Base-by-base conservation (phyloP, 2,329 filamentous ascomycete species). In the Cercospora brassicicola region DNA sequence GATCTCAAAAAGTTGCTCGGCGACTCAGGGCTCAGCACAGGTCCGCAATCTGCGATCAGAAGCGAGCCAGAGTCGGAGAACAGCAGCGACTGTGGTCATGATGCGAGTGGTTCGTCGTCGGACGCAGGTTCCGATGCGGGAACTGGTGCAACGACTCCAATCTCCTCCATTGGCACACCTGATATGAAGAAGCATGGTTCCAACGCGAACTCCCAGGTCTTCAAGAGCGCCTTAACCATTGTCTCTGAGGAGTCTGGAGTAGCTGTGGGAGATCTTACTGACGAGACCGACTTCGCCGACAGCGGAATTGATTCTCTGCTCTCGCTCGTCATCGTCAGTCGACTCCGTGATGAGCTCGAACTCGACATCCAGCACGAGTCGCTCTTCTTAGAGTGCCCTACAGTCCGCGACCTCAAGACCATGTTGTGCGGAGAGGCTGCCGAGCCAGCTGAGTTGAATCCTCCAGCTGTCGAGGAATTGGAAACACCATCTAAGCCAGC, bases 261-360 rank as follows among this genome's bases (percentile, higher is more conserved):
- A 48, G 45, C 45, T 23, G 45, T 48, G n/a, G 45, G 18, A 48
- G 45, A 48, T 13, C 45, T 48, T 6, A 48, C 45, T 20, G 45
- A 48, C 45, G 45, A 48, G 20, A 48, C 45, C 8, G 45, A 48
- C 4, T 48, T 48, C 2, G 45, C 45, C 18, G 45, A 48, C 18
- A 48, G 45, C 18, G 18, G 45, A 23, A 23, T 48, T 13, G 45
- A 48, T 48, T 78, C 75, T 18, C 72, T 81, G 11, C 74, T 82
- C 74, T 75, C 73, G 4, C 70, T 81, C 4, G 77, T 78, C 2
- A 73, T 82, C 15, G 64, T 76, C 0, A 75, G 76, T n/a, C 78
- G 78, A 63, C 76, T 81, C 53, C 65, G 74, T 2, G 68, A 67
- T 2, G 72, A 79, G 59, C 71, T 81, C 15, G 72, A 70, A 4